A percentile compares a stretch with the other conserved stretches of the same genome.
Conservation (phyloP, 179 eudicot genomes). For the Nepenthes alata region DNA sequence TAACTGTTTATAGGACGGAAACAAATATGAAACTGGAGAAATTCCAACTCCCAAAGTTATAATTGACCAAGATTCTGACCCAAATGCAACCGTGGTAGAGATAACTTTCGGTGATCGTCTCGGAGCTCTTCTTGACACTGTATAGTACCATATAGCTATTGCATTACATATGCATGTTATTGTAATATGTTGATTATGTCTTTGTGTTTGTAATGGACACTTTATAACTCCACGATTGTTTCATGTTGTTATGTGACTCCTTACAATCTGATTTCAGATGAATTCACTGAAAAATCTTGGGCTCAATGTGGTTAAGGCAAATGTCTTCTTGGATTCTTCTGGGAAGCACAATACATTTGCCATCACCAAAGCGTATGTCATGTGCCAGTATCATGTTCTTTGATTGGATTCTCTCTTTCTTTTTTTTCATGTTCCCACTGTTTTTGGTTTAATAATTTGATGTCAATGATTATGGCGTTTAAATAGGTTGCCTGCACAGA, state of each 20-base stretch:
- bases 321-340: slow-evolving; percentile 88
- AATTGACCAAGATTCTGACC: slow-evolving; percentile 81
- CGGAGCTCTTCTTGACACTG: slow-evolving; percentile 93
- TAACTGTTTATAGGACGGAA: slow-evolving; percentile 37
- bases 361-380: slow-evolving; percentile 87
- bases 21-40: slow-evolving; percentile 43
- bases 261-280: slow-evolving; percentile 58
- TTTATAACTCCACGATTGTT: neutral
- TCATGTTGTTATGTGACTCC: slow-evolving; percentile 14
- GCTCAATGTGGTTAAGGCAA: slow-evolving; percentile 89
- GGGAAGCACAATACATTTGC: slow-evolving; percentile 96
- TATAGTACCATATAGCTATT: slow-evolving; percentile 19
- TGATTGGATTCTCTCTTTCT: slow-evolving; percentile 4
- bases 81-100: slow-evolving; percentile 82
- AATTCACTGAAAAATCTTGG: slow-evolving; percentile 84
- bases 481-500: no score
- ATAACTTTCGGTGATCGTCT: slow-evolving; percentile 89
- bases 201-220: no score
- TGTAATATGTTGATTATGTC: neutral
- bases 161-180: neutral
- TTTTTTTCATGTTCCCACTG: neutral
- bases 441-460: neutral
- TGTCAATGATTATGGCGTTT: neutral
- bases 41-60: slow-evolving; percentile 77
- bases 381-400: slow-evolving; percentile 10